These are phyloP conservation scores for Ganoderma lucidum DNA, from an alignment of 1,284 basidiomycete genomes.

Conservation along the genomic window DNA sequence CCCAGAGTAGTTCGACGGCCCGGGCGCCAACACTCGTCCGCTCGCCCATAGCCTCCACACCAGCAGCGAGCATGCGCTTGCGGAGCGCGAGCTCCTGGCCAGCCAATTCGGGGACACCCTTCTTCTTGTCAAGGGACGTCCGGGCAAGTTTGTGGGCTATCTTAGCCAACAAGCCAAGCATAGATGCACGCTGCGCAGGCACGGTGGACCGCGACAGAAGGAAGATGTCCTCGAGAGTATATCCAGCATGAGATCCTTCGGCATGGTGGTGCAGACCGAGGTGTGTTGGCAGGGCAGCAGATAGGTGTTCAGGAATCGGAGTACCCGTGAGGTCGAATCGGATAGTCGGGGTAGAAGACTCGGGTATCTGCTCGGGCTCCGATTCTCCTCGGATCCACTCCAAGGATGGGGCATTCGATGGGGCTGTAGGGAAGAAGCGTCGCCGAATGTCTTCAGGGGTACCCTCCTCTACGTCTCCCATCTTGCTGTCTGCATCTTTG, in stretches of 20 bases:
- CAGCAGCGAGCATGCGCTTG: slow-evolving; percentile 70
- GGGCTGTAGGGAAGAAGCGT: slow-evolving; percentile 83
- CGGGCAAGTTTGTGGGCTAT: slow-evolving; percentile 57
- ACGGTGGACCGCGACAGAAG: slow-evolving; percentile 85
- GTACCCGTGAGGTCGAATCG: slow-evolving; percentile 83
- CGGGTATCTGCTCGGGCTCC: slow-evolving; percentile 32
- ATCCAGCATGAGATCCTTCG: slow-evolving; percentile 82
- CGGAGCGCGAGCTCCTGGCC: slow-evolving; percentile 57
- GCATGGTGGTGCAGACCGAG: slow-evolving; percentile 93
- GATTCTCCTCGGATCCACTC: slow-evolving; percentile 73
- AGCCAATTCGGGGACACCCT: slow-evolving; percentile 48
- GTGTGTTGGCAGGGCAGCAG: slow-evolving; percentile 74
- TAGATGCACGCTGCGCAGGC: slow-evolving; percentile 83
- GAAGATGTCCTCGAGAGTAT: slow-evolving; percentile 90
- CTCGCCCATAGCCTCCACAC: slow-evolving; percentile 68
- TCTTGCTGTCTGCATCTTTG: slow-evolving; percentile 9
- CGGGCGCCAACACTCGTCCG: slow-evolving; percentile 71
- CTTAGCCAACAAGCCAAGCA: slow-evolving; percentile 78
- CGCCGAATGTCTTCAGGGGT: slow-evolving; percentile 85
- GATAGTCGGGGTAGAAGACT: slow-evolving; percentile 42
- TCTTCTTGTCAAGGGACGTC: slow-evolving; percentile 31
- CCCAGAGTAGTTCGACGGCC: slow-evolving; percentile 77
- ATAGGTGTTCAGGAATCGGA: slow-evolving; percentile 61
- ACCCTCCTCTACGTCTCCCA: slow-evolving; percentile 65
- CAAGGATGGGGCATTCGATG: slow-evolving; percentile 73